These are phyloP conservation scores for Symmetrospora coprosmae DNA, from an alignment of 768 basidiomycete genomes.

Conservation along the genomic window DNA sequence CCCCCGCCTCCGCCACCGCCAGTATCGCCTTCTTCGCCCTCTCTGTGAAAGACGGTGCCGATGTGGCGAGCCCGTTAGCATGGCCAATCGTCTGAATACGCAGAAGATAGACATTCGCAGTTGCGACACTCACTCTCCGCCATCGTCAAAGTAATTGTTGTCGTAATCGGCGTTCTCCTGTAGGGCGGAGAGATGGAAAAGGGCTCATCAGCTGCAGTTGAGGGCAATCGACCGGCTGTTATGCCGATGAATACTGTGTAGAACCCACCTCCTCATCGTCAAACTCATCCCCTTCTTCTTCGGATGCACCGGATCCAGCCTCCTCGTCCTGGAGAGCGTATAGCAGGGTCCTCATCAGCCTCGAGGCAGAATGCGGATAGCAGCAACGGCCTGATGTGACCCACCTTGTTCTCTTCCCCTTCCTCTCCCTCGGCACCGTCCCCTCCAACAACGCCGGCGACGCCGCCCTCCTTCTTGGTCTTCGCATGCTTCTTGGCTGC, in stretches of 20 bases:
- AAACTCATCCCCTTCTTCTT: slow-evolving; percentile 15
- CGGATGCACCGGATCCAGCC: neutral
- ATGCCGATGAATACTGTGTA: neutral
- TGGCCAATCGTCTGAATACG: too few species aligned
- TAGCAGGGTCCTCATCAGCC: slow-evolving; percentile 2
- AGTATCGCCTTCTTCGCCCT: slow-evolving; percentile 3
- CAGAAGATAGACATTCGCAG: too few species aligned
- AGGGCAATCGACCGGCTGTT: neutral
- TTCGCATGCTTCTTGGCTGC: slow-evolving; percentile 1
- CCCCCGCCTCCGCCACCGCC: neutral
- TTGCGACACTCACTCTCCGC: too few species aligned
- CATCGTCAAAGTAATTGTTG: slow-evolving; percentile 21
- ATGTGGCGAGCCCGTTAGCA: too few species aligned
- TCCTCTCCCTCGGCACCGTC: slow-evolving; percentile 16
- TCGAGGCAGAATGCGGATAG: neutral
- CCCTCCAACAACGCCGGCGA: neutral
- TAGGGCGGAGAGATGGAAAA: neutral
- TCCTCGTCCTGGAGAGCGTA: neutral
- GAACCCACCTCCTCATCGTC: slow-evolving; percentile 14
- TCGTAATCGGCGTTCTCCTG: slow-evolving; percentile 20
- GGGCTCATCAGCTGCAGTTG: neutral
- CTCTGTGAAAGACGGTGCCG: too few species aligned
- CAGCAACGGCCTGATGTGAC: too few species aligned
- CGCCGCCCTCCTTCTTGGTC: neutral
- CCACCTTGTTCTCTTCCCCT: neutral